phyloP scores from a whole-genome alignment of 2,329 filamentous ascomycete genomes.

The Whalleya microplaca region DNA sequence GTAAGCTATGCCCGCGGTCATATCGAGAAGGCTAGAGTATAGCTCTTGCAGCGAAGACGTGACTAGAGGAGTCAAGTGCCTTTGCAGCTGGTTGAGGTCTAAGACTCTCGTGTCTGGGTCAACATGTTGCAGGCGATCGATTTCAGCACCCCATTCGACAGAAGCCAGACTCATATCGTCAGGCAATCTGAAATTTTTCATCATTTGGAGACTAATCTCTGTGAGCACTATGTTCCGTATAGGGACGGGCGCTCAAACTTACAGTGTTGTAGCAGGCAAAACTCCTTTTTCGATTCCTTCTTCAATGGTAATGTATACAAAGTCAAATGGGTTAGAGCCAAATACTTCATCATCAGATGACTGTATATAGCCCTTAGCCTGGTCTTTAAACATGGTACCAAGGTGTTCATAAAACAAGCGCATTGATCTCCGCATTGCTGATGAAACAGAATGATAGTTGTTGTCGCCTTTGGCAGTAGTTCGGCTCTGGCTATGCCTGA shows the following conservation, averaged over 20 bases:
- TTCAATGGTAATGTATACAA: slow-evolving; percentile 18
- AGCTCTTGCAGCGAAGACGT: slow-evolving; percentile 26
- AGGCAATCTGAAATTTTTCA: slow-evolving; percentile 18
- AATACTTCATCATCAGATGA: slow-evolving; percentile 1
- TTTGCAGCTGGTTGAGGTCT: slow-evolving; percentile 19
- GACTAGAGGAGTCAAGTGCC: slow-evolving; percentile 9
- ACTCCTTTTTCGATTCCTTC: slow-evolving; percentile 20
- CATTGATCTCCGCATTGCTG: slow-evolving; percentile 20
- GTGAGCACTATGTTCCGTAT: slow-evolving; percentile 13
- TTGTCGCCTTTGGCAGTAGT: neutral
- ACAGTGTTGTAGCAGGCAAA: slow-evolving; percentile 31
- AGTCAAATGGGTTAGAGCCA: slow-evolving; percentile 25
- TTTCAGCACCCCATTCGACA: slow-evolving; percentile 31
- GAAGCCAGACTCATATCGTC: slow-evolving; percentile 17
- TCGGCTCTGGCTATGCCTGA: neutral
- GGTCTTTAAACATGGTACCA: neutral
- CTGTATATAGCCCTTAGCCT: neutral
- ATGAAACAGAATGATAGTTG: neutral
- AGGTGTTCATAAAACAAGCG: slow-evolving; percentile 29
- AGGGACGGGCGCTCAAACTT: slow-evolving; percentile 6
- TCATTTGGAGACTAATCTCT: slow-evolving; percentile 28
- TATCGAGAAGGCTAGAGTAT: slow-evolving; percentile 21
- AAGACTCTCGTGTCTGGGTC: slow-evolving; percentile 27
- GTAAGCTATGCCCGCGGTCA: slow-evolving; percentile 6
- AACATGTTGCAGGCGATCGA: slow-evolving; percentile 28